These are phyloP conservation scores for Metrosideros polymorpha DNA, from an alignment of 441 rosid genomes.

Conservation along the genomic window DNA sequence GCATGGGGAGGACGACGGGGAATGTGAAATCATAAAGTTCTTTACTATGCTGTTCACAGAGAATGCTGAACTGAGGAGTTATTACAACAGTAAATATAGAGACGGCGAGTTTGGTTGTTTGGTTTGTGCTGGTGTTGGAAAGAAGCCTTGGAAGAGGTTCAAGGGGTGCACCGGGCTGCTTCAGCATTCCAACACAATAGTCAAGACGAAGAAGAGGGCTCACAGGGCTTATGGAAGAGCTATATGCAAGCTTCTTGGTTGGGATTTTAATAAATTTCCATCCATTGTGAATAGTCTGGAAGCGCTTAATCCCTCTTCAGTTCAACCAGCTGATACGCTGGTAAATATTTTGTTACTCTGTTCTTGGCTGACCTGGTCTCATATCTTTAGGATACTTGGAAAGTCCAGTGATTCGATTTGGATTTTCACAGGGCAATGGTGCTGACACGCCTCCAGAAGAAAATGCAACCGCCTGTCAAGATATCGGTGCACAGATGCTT, in stretches of 20 bases:
- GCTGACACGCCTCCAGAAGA: background rate
- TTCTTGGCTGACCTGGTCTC: background rate
- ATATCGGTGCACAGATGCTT: background rate
- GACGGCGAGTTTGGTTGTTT: constrained; percentile 40
- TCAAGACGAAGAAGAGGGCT: constrained; percentile 29
- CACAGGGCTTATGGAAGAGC: constrained; percentile 42
- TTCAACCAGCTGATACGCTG: background rate
- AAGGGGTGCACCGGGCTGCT: constrained; percentile 37
- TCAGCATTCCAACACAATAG: constrained; percentile 32
- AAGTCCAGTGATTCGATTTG: background rate
- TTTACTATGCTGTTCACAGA: constrained; percentile 33
- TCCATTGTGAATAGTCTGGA: constrained; percentile 6
- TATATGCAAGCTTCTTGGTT: constrained; percentile 39
- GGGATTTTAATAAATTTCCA: constrained; percentile 35
- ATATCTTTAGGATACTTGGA: background rate
- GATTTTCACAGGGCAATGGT: background rate
- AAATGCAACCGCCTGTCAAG: background rate
- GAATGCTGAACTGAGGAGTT: constrained; percentile 36
- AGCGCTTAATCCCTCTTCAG: constrained; percentile 8
- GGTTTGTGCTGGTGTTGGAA: constrained; percentile 44
- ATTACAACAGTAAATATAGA: constrained; percentile 27
- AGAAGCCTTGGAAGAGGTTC: constrained; percentile 44
- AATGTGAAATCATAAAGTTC: constrained; percentile 22
- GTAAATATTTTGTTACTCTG: background rate
- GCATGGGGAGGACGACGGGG: constrained; percentile 12